These are phyloP conservation scores for Gryganskiella cystojenkinii DNA, from an alignment of 192 early-diverging fungal species.

Conservation along the genomic window DNA sequence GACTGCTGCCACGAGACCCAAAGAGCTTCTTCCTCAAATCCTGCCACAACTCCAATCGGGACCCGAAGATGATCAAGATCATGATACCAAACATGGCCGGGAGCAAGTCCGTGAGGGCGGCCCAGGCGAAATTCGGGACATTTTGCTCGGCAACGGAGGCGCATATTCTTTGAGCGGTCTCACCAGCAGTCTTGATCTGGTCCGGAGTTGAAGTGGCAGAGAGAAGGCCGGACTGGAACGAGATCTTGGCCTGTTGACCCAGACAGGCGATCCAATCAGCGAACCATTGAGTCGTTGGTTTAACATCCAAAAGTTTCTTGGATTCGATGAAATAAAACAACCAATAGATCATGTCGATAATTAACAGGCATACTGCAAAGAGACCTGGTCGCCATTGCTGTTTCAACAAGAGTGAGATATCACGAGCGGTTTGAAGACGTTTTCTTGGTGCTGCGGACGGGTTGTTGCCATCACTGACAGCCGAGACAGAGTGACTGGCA, in stretches of 20 bases:
- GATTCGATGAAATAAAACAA: slow-evolving; percentile 32
- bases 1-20: neutral
- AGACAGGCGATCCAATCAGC: slow-evolving; percentile 12
- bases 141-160: slow-evolving; percentile 8
- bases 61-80: slow-evolving; percentile 30
- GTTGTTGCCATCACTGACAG: neutral
- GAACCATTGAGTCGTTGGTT: slow-evolving; percentile 15
- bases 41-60: slow-evolving; percentile 40
- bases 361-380: slow-evolving; percentile 24
- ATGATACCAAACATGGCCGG: slow-evolving; percentile 22
- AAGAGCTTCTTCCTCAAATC: slow-evolving; percentile 3
- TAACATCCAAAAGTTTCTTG: slow-evolving; percentile 13
- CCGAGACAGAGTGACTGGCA: neutral
- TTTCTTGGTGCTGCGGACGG: neutral
- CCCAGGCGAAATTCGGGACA: slow-evolving; percentile 28
- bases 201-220: slow-evolving; percentile 6
- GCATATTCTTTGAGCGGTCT: slow-evolving; percentile 11
- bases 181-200: slow-evolving; percentile 10
- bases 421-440: slow-evolving; percentile 31
- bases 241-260: neutral
- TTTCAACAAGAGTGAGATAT: slow-evolving; percentile 26
- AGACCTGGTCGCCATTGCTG: slow-evolving; percentile 45
- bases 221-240: neutral
- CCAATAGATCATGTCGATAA: slow-evolving; percentile 41
- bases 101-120: slow-evolving; percentile 8